Evolutionary conservation across 192 early-diverging fungal species (phyloP), one percentile per base, ranked within the genome.

Genomic region (Entomortierella beljakovae): DNA sequence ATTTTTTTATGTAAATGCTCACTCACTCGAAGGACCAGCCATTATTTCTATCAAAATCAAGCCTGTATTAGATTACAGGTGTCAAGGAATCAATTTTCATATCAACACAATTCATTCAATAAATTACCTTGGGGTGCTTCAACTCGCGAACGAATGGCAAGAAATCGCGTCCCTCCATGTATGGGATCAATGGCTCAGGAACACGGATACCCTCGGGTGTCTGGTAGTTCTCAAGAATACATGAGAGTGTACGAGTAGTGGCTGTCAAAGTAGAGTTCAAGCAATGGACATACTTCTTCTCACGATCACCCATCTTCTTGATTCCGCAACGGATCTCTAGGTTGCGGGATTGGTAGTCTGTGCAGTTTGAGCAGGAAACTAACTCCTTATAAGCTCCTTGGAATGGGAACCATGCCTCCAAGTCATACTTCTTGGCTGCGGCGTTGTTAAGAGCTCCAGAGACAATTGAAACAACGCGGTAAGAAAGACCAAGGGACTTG

Each of bases 321-420:
- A 94, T 90, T 57, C 98, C 98, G 61, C 93, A 94, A 57, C 96
- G 92, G 84, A 99, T 98, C 73, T 99, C 97, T 6, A 99, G 87
- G 43, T 89, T 87, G 59, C 98, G 90, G 23, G 91, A 94, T 87
- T 99, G 98, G 87, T 96, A 99, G 86, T 99, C 98, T 26, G 97
- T 98, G 86, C 98, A 99, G 94, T 99, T 99, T 51, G 93, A 95
- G 91, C 96, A 98, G 43, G 94, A 96, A 52, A 99, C 98, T 32
- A 99, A 90, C 85, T 99, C 98, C 88, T 97, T 97, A 87, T 95
- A 99, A 70, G 94, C 94, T 67, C 92, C 92, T 82, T 98, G 98
- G 91, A 91, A 95, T 57, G 98, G 98, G 93, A 99, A 99, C 94
- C 95, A 99, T 32, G 97, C 97, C 85, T 99, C 98, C 35, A 99